A percentile compares a stretch with the other conserved stretches of the same genome.
Conservation (phyloP, 371 early-diverging fungal genomes). For the Lichtheimia corymbifera region DNA sequence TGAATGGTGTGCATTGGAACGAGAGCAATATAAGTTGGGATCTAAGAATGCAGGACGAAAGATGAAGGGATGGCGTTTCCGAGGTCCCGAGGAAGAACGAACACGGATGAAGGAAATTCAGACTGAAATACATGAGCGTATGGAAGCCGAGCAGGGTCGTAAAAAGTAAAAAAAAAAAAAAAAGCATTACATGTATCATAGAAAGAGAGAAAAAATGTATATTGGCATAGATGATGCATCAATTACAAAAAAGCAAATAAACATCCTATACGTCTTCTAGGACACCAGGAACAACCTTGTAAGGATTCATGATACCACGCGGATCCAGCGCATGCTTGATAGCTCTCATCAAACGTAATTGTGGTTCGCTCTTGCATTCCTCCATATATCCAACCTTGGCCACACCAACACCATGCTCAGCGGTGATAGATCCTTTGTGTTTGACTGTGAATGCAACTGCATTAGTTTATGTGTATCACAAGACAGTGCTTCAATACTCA, state of each 20-base stretch:
- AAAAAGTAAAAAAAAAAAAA: slow-evolving; percentile 11
- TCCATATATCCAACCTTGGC: slow-evolving; percentile 32
- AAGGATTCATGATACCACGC: slow-evolving; percentile 67
- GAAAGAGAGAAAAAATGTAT: too few relatives aligned
- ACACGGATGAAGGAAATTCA: slow-evolving; percentile 29
- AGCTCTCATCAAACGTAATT: slow-evolving; percentile 54
- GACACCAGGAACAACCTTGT: slow-evolving; percentile 49
- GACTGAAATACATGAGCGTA: slow-evolving; percentile 20
- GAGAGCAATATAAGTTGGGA: slow-evolving; percentile 58
- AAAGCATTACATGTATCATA: slow-evolving; percentile 1
- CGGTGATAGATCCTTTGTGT: slow-evolving; percentile 64
- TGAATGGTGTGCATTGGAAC: slow-evolving; percentile 39
- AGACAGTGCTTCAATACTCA: slow-evolving; percentile 13
- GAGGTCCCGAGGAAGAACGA: slow-evolving; percentile 43
- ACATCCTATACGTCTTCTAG: neutral
- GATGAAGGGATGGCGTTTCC: slow-evolving; percentile 78
- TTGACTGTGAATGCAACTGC: slow-evolving; percentile 20
- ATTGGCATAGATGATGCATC: too few relatives aligned
- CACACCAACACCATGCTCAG: slow-evolving; percentile 43
- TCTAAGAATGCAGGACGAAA: slow-evolving; percentile 57
- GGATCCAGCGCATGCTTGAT: slow-evolving; percentile 66
- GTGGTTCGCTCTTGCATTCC: slow-evolving; percentile 49
- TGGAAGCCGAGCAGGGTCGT: slow-evolving; percentile 15
- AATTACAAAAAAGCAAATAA: neutral
- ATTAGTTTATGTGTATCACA: neutral